Conservation (phyloP, 768 basidiomycete genomes). For the Stropharia rugosoannulata region DNA sequence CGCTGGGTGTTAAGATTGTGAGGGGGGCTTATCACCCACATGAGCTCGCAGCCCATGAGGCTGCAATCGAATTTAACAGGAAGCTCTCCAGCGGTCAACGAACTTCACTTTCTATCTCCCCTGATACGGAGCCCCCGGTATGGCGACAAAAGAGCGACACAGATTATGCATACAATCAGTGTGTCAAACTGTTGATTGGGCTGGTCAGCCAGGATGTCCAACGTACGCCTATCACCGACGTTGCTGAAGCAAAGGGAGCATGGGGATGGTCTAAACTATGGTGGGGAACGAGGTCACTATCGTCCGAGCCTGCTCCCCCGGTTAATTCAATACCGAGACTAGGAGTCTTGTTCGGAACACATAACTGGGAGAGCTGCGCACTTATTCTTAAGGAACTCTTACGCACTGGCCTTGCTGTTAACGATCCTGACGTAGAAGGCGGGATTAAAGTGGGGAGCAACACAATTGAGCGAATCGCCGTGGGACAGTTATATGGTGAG, state of each 20-base stretch:
- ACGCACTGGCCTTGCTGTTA: constrained; percentile 41
- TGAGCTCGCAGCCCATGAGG: constrained; percentile 55
- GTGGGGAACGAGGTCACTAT: background rate
- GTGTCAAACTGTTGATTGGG: constrained; percentile 54
- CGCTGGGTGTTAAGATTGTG: constrained; percentile 89
- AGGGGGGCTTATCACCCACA: constrained; percentile 89
- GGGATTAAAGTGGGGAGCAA: constrained; percentile 43
- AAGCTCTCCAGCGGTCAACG: background rate
- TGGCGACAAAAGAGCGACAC: constrained; percentile 70
- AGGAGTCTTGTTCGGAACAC: constrained; percentile 83
- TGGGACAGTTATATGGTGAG: constrained; percentile 85
- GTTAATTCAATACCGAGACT: constrained; percentile 27
- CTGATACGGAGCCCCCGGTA: constrained; percentile 61
- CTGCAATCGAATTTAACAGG: constrained; percentile 13
- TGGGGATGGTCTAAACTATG: constrained; percentile 7
- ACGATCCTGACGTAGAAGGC: constrained; percentile 16
- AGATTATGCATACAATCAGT: constrained; percentile 69
- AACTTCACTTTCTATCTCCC: constrained; percentile 49
- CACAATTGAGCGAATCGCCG: constrained; percentile 62
- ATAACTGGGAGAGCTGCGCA: constrained; percentile 72
- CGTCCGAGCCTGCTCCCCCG: background rate
- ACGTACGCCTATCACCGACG: background rate
- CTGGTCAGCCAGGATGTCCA: constrained; percentile 55
- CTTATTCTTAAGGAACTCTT: constrained; percentile 63
- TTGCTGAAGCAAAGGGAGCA: background rate